A percentile compares a stretch with the other conserved stretches of the same genome.
Conservation (phyloP, 176 grass and related monocot species). For the Alopecurus myosuroides region DNA sequence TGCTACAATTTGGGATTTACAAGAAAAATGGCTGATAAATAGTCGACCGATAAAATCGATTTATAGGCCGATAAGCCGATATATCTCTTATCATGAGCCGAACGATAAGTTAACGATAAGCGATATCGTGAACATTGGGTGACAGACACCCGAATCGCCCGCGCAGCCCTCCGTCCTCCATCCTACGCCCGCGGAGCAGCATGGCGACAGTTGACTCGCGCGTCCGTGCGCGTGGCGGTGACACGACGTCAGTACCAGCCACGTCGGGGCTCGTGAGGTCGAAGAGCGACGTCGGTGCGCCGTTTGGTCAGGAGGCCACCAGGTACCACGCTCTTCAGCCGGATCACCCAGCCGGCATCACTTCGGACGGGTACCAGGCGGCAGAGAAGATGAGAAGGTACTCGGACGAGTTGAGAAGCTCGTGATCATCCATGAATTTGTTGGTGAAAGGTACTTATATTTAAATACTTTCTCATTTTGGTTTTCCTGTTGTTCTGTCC, state of each 20-base stretch:
- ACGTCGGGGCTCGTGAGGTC: conserved; percentile 6
- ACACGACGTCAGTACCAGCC: background rate
- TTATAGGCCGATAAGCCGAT: no score
- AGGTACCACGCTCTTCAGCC: conserved; percentile 49
- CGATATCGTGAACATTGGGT: no score
- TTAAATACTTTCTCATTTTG: background rate
- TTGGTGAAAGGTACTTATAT: no score
- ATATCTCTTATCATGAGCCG: no score
- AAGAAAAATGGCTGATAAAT: no score
- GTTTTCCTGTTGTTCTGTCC: background rate
- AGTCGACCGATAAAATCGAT: no score
- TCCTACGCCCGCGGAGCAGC: conserved; percentile 51
- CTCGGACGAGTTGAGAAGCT: conserved; percentile 21
- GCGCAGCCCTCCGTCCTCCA: no score
- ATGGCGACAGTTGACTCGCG: conserved; percentile 29
- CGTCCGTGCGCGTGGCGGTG: background rate
- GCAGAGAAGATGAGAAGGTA: conserved; percentile 12
- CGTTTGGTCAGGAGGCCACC: conserved; percentile 21
- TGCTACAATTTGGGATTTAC: no score
- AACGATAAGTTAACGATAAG: no score
- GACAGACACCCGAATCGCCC: no score
- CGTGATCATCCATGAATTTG: background rate
- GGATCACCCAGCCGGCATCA: conserved; percentile 15
- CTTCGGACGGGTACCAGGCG: background rate
- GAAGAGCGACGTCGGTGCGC: conserved; percentile 39